Evolutionary conservation across 2,329 filamentous ascomycete species (phyloP).

Genomic region (Tympanopsis confertula): DNA sequence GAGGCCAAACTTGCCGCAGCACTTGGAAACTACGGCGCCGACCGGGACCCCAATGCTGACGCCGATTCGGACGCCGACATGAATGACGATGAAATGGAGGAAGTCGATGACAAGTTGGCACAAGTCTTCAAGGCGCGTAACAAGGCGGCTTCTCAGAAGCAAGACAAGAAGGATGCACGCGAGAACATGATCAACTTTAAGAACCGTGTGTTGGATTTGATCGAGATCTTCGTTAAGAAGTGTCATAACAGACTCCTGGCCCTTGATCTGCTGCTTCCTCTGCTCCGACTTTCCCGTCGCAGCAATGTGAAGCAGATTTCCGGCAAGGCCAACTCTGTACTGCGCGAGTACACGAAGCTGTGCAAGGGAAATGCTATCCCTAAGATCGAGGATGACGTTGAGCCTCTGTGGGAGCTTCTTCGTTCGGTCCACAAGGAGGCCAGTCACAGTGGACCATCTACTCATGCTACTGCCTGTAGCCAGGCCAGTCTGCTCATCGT

Average conservation of each 20-base stretch:
- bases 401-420: constrained; percentile 33
- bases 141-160: constrained; percentile 40
- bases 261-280: constrained; percentile 41
- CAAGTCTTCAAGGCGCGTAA: constrained; percentile 51
- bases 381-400: constrained; percentile 20
- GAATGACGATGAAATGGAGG: constrained; percentile 61
- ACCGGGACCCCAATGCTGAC: constrained; percentile 23
- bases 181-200: constrained; percentile 59
- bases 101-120: constrained; percentile 45
- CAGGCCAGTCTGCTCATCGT: constrained; percentile 31
- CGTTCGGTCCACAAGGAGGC: constrained; percentile 36
- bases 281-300: constrained; percentile 39
- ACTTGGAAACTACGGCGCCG: constrained; percentile 37
- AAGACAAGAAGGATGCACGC: constrained; percentile 50
- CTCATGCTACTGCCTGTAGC: constrained; percentile 42
- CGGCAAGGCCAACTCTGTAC: constrained; percentile 37
- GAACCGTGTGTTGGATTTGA: constrained; percentile 51
- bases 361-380: constrained; percentile 41
- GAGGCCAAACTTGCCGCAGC: constrained; percentile 49
- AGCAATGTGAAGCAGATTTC: constrained; percentile 44
- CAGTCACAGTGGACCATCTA: constrained; percentile 29
- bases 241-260: constrained; percentile 40
- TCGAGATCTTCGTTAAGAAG: constrained; percentile 52
- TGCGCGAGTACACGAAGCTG: constrained; percentile 42
- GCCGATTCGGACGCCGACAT: constrained; percentile 41